These are phyloP conservation scores for Lepidium africanum DNA, from an alignment of 345 rosid species.

Conservation along the genomic window DNA sequence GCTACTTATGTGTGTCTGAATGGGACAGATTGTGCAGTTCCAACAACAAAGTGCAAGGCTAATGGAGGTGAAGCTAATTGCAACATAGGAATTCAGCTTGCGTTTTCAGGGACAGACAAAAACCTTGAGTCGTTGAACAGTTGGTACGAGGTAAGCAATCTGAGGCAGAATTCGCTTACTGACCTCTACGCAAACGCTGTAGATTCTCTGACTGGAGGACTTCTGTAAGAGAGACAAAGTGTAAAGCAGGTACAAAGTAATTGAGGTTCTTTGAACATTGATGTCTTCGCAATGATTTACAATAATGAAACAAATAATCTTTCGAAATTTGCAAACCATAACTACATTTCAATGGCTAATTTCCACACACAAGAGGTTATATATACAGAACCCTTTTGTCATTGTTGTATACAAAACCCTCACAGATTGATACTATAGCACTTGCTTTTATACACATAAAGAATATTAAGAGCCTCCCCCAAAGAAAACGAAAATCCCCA, in stretches of 20 bases:
- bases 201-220: constrained; percentile 25
- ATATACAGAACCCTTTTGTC: constrained; percentile 22
- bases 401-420: constrained; percentile 9
- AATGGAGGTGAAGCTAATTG: constrained; percentile 46
- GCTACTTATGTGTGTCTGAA: constrained; percentile 40
- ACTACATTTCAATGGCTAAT: background rate
- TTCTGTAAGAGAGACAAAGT: constrained; percentile 11
- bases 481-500: background rate
- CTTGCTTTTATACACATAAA: constrained; percentile 21
- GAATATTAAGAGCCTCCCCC: constrained; percentile 4
- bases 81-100: constrained; percentile 52
- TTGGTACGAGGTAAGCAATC: constrained; percentile 81
- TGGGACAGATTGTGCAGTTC: constrained; percentile 62
- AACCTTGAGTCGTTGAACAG: constrained; percentile 61
- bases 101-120: constrained; percentile 85
- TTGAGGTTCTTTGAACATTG: background rate
- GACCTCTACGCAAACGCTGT: constrained; percentile 42
- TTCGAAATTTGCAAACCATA: constrained; percentile 1
- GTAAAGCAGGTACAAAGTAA: constrained; percentile 3
- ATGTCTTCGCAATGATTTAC: background rate
- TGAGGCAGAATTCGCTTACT: constrained; percentile 56
- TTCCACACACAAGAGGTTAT: constrained; percentile 3
- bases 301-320: background rate
- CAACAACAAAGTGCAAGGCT: constrained; percentile 44
- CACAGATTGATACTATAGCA: background rate